A percentile compares a stretch with the other conserved stretches of the same genome.
These are phyloP conservation scores for Coemansia sp. DNA, from an alignment of 192 early-diverging fungal species.

Conservation along the genomic window DNA sequence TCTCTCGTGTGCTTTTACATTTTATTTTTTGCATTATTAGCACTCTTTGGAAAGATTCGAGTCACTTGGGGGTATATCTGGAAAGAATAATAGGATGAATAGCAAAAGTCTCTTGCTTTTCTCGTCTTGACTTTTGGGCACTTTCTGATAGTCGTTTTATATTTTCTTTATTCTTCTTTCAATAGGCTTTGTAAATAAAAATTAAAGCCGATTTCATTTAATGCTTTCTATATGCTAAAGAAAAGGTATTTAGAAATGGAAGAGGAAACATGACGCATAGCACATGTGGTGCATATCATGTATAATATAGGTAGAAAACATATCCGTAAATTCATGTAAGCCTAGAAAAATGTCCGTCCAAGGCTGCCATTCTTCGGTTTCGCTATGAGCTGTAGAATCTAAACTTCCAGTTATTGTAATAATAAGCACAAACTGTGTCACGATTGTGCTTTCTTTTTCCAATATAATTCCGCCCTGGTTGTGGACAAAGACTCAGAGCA, in stretches of 20 bases:
- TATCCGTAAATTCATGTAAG: too few species aligned
- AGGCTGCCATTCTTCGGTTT: too few species aligned
- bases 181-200: conserved; percentile 1
- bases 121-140: not conserved
- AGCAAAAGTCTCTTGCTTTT: not conserved
- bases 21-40: conserved; percentile 3
- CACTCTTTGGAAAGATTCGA: not conserved
- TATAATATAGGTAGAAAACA: too few species aligned
- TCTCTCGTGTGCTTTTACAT: conserved; percentile 5
- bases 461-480: too few species aligned
- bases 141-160: not conserved
- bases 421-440: too few species aligned
- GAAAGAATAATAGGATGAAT: not conserved
- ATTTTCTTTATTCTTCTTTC: not conserved
- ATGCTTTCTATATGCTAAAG: not conserved
- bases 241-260: not conserved
- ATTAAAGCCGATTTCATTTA: not conserved
- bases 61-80: not conserved
- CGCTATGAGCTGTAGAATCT: too few species aligned
- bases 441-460: too few species aligned
- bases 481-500: too few species aligned
- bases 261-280: too few species aligned
- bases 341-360: too few species aligned
- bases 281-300: too few species aligned
- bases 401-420: too few species aligned